Evolutionary conservation across 345 rosid genomes (phyloP), one percentile per base, ranked within the genome.

Genomic region (Pistacia integerrima): DNA sequence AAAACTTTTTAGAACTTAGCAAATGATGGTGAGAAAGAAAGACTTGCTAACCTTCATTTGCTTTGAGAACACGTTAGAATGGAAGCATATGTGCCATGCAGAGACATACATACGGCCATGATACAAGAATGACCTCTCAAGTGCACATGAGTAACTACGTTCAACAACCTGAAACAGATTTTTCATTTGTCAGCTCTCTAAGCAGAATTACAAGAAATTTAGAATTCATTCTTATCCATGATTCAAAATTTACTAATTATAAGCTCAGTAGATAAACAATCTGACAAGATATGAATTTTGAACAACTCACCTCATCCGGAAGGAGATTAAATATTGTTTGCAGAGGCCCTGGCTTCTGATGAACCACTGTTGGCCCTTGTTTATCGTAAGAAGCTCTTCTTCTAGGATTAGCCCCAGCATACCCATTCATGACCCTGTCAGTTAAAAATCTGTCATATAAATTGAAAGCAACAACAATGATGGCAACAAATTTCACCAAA

Each of bases 91-190:
- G 83, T 91, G 94, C 99, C 99, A 96, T 36, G 99, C 87, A 28
- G 98, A 96, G 78, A 93, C 98, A 85, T 93, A 96, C 89, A 93
- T 96, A 63, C 99, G 97, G 70, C 99, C 99, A 75, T 96, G 99
- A 77, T 96, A 96, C 85, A 96, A 82, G 85, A 96, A 96, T 73
- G 99, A 96, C 83, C 99, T 88, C 88, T 96, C 99, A 67, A 96
- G 87, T 65, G 99, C 99, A 82, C 98, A 93, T 44, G 99, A 96
- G 84, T 89, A 96, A 81, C 94, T 91, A 84, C 85, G 97, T 78
- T 90, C 97, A 75, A 82, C 97, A 75, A 92, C 89, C 99, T 95
- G 88, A 83, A 74, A 80, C 36, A 79, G 46, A 79, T 16, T 38
- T 8, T 48, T 48, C 59, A 51, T 58, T 69, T 56, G 78, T 73